A percentile compares a stretch with the other conserved stretches of the same genome.
Evolutionary conservation across 352 stramenopile genomes (phyloP).

Genomic region (Thalassiosira oceanica): DNA sequence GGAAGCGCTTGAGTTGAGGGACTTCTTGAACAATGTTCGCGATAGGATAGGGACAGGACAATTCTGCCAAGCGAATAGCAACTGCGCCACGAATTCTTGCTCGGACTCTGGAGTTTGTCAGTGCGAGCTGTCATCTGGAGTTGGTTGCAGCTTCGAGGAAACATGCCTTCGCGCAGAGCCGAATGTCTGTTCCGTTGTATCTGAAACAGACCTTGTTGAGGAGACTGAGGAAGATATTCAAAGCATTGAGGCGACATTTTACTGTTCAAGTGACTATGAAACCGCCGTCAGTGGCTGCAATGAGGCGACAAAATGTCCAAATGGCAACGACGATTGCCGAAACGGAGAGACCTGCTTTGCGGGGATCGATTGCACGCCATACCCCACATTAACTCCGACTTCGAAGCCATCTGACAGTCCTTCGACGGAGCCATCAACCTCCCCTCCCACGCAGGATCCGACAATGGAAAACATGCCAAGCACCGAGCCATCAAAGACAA

Average conservation of each 20-base stretch:
- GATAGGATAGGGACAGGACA: constrained; percentile 13
- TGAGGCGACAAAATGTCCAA: constrained; percentile 2
- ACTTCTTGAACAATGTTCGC: constrained; percentile 28
- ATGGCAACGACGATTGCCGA: constrained; percentile 23
- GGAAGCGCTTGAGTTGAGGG: constrained; percentile 4
- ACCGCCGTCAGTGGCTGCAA: constrained; percentile 10
- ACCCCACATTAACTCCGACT: background rate
- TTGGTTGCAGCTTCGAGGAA: background rate
- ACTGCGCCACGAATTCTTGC: constrained; percentile 28
- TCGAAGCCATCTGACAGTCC: background rate
- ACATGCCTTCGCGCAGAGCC: constrained; percentile 11
- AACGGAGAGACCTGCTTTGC: constrained; percentile 22
- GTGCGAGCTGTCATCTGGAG: constrained; percentile 23
- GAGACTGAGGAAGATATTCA: background rate
- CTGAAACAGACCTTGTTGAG: background rate
- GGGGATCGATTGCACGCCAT: constrained; percentile 8
- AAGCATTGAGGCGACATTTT: constrained; percentile 3
- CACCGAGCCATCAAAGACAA: too few relatives aligned
- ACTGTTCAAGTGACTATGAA: constrained; percentile 17
- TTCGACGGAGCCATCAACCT: constrained; percentile 2
- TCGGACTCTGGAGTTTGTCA: constrained; percentile 11
- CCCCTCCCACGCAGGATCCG: background rate
- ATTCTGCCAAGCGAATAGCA: constrained; percentile 1
- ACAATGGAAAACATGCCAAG: too few relatives aligned
- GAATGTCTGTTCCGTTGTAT: background rate